Evolutionary conservation across 164 flowering plant genomes (phyloP).

Genomic region (Kalanchoe fedtschenkoi): DNA sequence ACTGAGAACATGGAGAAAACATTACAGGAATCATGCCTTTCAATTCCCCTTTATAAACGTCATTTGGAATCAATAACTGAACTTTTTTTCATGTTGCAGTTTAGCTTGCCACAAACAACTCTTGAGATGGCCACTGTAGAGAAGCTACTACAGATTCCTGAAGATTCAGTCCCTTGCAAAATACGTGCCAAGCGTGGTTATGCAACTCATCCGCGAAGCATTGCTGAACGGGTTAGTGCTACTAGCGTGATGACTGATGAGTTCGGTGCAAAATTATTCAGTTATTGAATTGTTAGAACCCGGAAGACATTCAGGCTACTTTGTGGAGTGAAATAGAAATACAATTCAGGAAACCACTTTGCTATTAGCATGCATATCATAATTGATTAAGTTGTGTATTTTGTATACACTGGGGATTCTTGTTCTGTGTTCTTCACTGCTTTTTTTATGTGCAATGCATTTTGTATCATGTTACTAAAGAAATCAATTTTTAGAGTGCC

Average conservation of each 20-base stretch:
- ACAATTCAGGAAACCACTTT: too few relatives aligned
- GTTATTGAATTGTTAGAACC: not conserved
- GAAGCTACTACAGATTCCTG: slow-evolving; percentile 52
- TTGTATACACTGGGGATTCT: too few relatives aligned
- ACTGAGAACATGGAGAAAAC: slow-evolving; percentile 6
- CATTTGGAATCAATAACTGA: not conserved
- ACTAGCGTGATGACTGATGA: not conserved
- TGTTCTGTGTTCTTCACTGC: too few relatives aligned
- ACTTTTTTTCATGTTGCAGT: slow-evolving; percentile 29
- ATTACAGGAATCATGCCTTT: not conserved
- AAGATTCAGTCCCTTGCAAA: slow-evolving; percentile 71
- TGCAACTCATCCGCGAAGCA: slow-evolving; percentile 88
- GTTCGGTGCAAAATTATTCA: not conserved
- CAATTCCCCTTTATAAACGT: not conserved
- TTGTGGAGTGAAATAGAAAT: too few relatives aligned
- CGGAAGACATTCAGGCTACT: too few relatives aligned
- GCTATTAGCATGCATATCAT: too few relatives aligned
- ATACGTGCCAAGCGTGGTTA: slow-evolving; percentile 83
- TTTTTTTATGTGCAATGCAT: too few relatives aligned
- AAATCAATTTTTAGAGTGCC: not conserved
- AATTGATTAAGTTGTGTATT: too few relatives aligned
- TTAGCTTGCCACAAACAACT: slow-evolving; percentile 41
- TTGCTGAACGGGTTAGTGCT: slow-evolving; percentile 70
- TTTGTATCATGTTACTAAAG: too few relatives aligned
- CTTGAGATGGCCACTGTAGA: slow-evolving; percentile 60